Evolutionary conservation across 2,329 filamentous ascomycete species (phyloP).

Genomic region (Didymella pomorum): DNA sequence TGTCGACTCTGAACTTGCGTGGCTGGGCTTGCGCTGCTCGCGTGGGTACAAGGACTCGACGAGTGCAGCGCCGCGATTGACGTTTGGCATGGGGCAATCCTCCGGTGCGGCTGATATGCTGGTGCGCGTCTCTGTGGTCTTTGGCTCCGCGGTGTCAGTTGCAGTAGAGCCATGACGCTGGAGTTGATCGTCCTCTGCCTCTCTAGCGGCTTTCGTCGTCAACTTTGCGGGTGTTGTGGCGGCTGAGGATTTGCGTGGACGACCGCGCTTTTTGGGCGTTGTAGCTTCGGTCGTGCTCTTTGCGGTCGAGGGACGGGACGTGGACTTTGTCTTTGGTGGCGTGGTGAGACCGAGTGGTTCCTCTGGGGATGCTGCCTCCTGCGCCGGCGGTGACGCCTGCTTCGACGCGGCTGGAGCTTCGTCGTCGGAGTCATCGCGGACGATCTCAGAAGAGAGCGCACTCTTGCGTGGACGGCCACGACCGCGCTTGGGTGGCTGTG

Average conservation of each 20-base stretch:
- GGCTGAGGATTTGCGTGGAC: constrained; percentile 23
- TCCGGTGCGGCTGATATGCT: neutral
- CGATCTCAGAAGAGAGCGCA: constrained; percentile 29
- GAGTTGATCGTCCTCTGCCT: neutral
- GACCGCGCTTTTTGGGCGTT: constrained; percentile 26
- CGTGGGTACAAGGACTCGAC: constrained; percentile 12
- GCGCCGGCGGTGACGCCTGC: neutral
- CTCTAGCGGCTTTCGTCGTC: neutral
- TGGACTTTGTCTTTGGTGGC: neutral
- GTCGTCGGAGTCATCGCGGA: constrained; percentile 29
- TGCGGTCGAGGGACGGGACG: constrained; percentile 12
- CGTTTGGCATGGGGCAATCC: neutral
- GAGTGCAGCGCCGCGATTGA: constrained; percentile 13
- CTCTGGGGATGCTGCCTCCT: neutral
- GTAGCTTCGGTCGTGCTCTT: neutral
- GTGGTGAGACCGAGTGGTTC: neutral
- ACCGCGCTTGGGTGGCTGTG: constrained; percentile 22
- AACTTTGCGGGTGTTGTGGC: constrained; percentile 7
- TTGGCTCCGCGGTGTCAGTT: constrained; percentile 1
- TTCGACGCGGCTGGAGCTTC: constrained; percentile 6
- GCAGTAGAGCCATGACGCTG: neutral
- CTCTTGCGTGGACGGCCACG: constrained; percentile 29
- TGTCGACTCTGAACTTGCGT: neutral
- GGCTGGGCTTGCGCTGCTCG: neutral
- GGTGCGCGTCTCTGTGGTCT: neutral